Evolutionary conservation across 768 basidiomycete species (phyloP).

Genomic region (Trichaptum fuscoviolaceum): DNA sequence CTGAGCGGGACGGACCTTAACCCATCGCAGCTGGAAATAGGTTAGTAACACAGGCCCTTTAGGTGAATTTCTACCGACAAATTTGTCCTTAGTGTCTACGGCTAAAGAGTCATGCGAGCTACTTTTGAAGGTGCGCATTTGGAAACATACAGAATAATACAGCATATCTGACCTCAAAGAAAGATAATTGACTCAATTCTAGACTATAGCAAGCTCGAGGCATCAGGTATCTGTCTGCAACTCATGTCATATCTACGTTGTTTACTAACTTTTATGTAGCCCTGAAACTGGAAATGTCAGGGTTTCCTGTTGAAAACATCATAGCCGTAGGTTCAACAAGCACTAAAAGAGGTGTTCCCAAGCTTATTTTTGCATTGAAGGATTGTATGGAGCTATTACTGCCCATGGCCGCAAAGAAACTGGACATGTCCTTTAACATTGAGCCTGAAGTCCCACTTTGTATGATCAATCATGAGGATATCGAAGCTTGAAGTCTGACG

Average conservation of each 20-base stretch:
- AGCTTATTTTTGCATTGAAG: slow-evolving; percentile 23
- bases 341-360: background rate
- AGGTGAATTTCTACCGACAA: background rate
- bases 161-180: slow-evolving; percentile 3
- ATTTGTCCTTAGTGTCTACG: slow-evolving; percentile 49
- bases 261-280: slow-evolving; percentile 33
- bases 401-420: slow-evolving; percentile 69
- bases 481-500: background rate
- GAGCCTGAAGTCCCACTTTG: slow-evolving; percentile 61
- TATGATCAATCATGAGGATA: slow-evolving; percentile 23
- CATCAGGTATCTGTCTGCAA: slow-evolving; percentile 42
- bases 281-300: slow-evolving; percentile 62
- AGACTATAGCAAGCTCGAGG: slow-evolving; percentile 77
- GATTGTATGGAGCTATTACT: slow-evolving; percentile 75
- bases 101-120: slow-evolving; percentile 76
- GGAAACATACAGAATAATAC: slow-evolving; percentile 5
- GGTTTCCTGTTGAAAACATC: slow-evolving; percentile 64
- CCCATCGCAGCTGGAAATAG: slow-evolving; percentile 64
- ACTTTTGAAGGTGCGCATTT: slow-evolving; percentile 48
- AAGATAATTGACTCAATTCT: slow-evolving; percentile 77
- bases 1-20: slow-evolving; percentile 67
- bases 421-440: slow-evolving; percentile 71
- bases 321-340: slow-evolving; percentile 45
- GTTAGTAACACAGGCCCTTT: slow-evolving; percentile 25
- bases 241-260: background rate